Conservation (phyloP, 83 land plant genomes). For the Diphasiastrum complanatum region DNA sequence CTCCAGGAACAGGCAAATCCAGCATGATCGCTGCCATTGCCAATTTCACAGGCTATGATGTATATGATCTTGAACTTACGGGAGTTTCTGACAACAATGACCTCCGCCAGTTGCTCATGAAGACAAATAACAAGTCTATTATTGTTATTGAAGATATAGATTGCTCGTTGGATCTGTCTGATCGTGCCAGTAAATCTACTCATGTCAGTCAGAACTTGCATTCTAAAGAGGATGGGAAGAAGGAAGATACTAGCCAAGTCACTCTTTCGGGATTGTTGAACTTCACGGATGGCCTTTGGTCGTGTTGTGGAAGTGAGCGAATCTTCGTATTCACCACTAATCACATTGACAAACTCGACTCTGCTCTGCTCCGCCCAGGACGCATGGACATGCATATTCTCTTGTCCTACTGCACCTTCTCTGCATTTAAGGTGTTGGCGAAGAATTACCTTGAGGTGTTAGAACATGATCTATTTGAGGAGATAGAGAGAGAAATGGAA, state of each 20-base stretch:
- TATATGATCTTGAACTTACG: constrained; percentile 27
- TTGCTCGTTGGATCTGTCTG: constrained; percentile 17
- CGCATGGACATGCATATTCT: constrained; percentile 26
- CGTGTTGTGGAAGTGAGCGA: constrained; percentile 23
- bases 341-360: constrained; percentile 23
- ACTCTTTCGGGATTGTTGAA: constrained; percentile 22
- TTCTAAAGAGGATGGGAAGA: not conserved
- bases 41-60: constrained; percentile 23
- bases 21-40: constrained; percentile 49
- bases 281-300: constrained; percentile 23
- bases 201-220: not conserved
- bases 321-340: constrained; percentile 25
- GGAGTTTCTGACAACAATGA: constrained; percentile 17
- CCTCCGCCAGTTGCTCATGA: constrained; percentile 20
- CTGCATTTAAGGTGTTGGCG: constrained; percentile 14
- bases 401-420: constrained; percentile 18
- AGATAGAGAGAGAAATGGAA: no score
- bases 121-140: constrained; percentile 22
- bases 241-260: constrained; percentile 11
- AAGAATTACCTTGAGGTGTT: constrained; percentile 15
- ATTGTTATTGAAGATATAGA: constrained; percentile 24
- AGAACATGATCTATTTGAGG: no score
- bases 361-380: constrained; percentile 19
- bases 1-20: constrained; percentile 82
- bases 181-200: not conserved